phyloP scores from a whole-genome alignment of 805 yeast genomes.

The Hanseniaspora nectarophila region DNA sequence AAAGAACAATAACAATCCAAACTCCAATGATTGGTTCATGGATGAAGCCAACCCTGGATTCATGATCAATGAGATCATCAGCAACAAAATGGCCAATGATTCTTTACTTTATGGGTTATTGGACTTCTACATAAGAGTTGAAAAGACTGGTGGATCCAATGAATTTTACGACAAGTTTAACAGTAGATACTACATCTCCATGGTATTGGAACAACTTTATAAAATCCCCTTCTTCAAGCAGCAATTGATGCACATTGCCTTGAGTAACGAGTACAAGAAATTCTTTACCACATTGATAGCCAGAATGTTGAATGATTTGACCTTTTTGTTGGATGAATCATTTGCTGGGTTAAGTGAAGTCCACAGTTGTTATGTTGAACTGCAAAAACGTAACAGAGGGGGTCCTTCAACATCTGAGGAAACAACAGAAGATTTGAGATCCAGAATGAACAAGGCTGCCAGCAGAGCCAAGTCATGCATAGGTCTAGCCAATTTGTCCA shows the following conservation, averaged over 20 bases:
- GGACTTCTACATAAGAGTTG: slow-evolving; percentile 87
- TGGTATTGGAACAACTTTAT: slow-evolving; percentile 76
- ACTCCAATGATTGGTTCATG: slow-evolving; percentile 15
- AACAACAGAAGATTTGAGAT: slow-evolving; percentile 47
- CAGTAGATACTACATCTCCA: slow-evolving; percentile 74
- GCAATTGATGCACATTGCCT: slow-evolving; percentile 59
- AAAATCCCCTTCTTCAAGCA: slow-evolving; percentile 51
- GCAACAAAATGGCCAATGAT: slow-evolving; percentile 48
- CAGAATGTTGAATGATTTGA: slow-evolving; percentile 85
- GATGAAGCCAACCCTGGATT: slow-evolving; percentile 45
- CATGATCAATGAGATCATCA: slow-evolving; percentile 52
- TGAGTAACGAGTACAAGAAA: slow-evolving; percentile 43
- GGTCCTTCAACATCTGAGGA: slow-evolving; percentile 33
- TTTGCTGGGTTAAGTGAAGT: slow-evolving; percentile 66
- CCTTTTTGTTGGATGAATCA: slow-evolving; percentile 83
- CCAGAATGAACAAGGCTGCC: slow-evolving; percentile 52
- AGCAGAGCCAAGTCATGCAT: slow-evolving; percentile 68
- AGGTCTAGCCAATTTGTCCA: slow-evolving; percentile 72
- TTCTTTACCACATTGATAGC: slow-evolving; percentile 90
- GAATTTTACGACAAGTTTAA: slow-evolving; percentile 95
- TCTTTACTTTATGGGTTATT: slow-evolving; percentile 71
- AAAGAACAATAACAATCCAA: slow-evolving; percentile 17
- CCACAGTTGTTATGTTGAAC: slow-evolving; percentile 60
- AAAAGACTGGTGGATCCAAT: slow-evolving; percentile 86
- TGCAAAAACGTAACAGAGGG: slow-evolving; percentile 36